Conservation (phyloP, 352 stramenopile genomes). For the Phytophthora macrochlamydospora region DNA sequence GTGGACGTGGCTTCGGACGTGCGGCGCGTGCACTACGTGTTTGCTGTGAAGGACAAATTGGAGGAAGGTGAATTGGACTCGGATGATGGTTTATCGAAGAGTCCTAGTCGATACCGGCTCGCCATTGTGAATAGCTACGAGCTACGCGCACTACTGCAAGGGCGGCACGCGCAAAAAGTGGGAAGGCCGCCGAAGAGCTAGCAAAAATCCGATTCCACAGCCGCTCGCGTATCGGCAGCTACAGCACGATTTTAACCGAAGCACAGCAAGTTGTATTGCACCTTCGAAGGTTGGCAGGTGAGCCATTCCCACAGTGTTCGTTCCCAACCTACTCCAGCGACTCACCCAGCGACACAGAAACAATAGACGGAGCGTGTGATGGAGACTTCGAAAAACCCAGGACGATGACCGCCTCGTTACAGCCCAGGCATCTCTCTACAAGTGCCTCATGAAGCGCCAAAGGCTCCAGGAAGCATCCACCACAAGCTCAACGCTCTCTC, state of each 20-base stretch:
- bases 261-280: slow-evolving; percentile 45
- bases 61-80: slow-evolving; percentile 26
- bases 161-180: slow-evolving; percentile 22
- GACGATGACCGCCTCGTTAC: slow-evolving; percentile 28
- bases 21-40: slow-evolving; percentile 73
- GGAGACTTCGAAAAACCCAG: slow-evolving; percentile 19
- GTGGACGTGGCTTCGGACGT: slow-evolving; percentile 61
- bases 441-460: slow-evolving; percentile 54
- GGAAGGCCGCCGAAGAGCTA: slow-evolving; percentile 25
- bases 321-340: slow-evolving; percentile 27
- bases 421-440: slow-evolving; percentile 65
- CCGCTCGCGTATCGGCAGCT: slow-evolving; percentile 73
- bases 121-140: slow-evolving; percentile 73
- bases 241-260: slow-evolving; percentile 73
- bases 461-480: slow-evolving; percentile 53
- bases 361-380: slow-evolving; percentile 11
- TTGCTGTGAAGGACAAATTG: slow-evolving; percentile 43
- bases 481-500: slow-evolving; percentile 46
- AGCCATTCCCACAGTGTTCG: slow-evolving; percentile 12
- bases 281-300: slow-evolving; percentile 32
- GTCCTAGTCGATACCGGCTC: slow-evolving; percentile 26
- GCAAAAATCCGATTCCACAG: slow-evolving; percentile 64
- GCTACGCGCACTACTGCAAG: slow-evolving; percentile 50
- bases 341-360: slow-evolving; percentile 28
- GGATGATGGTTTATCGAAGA: slow-evolving; percentile 10